Base-by-base conservation (phyloP, 306 rosid genomes). In the Ormosia semicastrata region DNA sequence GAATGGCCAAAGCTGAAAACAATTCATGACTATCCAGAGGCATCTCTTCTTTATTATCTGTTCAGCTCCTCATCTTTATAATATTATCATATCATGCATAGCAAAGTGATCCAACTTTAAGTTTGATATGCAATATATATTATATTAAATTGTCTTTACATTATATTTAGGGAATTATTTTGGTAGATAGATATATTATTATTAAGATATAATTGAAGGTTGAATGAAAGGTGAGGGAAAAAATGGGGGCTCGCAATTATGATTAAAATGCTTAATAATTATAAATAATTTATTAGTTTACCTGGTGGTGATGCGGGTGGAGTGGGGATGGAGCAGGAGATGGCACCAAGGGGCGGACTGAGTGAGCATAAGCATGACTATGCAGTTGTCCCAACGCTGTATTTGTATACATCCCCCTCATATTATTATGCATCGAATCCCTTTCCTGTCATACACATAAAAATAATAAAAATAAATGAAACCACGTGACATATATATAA, bases 381-480 rank as follows among this genome's bases (percentile, higher is more conserved):
- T 93, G 94, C 78, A 93, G 43, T 14, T 87, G 94, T 77, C 97
- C 97, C 81, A 92, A 93, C 43, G 87, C 75, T 11, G 97, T 84
- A 82, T 92, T 24, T 24, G 24, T 24, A 24, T 24, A 93, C 87
- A 95, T 68, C 50, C 74, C 91, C 4, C 83, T 78, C 89, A 91
- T 86, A 2, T 89, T 15, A 6, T 12, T 12, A 49, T 24, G 95
- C 82, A 84, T 82, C 54, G 98, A 87, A 78, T 90, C 95, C 69
- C 96, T 87, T 69, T 87, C 97, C 93, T 93, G 91, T 81, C 50
- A 72, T 5, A 50, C 14, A 15, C 3, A 40, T 24, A 24, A 24
- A 24, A 0, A 24, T 24, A 24, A 24, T 24, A 24, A 24, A 24
- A 24, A 24, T 24, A 24, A 24, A 24, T 24, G 1, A 24, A 24